A percentile compares a stretch with the other conserved stretches of the same genome.
phyloP scores from a whole-genome alignment of 2,329 filamentous ascomycete species.

The Colletotrichum sp. region DNA sequence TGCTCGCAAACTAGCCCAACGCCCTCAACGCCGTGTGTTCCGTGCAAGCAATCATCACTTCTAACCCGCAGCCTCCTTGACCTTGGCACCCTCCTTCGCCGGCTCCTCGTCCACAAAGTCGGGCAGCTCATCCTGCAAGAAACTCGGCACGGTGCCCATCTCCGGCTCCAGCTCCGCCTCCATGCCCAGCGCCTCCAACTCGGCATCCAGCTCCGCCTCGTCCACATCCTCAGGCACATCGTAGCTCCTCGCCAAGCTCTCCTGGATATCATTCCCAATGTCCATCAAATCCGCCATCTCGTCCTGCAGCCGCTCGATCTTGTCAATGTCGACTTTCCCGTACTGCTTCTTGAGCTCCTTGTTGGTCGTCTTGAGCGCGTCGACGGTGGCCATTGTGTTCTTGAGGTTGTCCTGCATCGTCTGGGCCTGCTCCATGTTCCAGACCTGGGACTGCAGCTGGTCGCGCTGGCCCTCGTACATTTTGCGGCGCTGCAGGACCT shows the following conservation, averaged over 20 bases:
- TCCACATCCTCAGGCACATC: constrained; percentile 97
- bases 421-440: constrained; percentile 98
- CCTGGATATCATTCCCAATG: constrained; percentile 97
- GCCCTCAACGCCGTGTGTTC: background rate
- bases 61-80: constrained; percentile 76
- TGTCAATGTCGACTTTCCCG: constrained; percentile 95
- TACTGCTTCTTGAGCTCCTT: constrained; percentile 94
- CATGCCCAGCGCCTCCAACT: constrained; percentile 91
- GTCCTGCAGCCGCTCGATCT: constrained; percentile 97
- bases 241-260: constrained; percentile 88
- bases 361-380: constrained; percentile 96
- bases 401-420: constrained; percentile 99
- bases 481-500: constrained; percentile 90
- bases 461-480: constrained; percentile 94
- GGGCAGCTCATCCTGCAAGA: constrained; percentile 86
- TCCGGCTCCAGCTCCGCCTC: constrained; percentile 88
- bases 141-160: constrained; percentile 74
- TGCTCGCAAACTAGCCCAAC: background rate
- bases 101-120: constrained; percentile 95
- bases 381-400: constrained; percentile 98
- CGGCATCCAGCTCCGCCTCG: constrained; percentile 94
- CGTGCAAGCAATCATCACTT: background rate
- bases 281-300: constrained; percentile 99
- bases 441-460: constrained; percentile 91
- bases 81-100: constrained; percentile 72